Conservation (phyloP, 2,329 filamentous ascomycete species). For the Anthostomella pinea region DNA sequence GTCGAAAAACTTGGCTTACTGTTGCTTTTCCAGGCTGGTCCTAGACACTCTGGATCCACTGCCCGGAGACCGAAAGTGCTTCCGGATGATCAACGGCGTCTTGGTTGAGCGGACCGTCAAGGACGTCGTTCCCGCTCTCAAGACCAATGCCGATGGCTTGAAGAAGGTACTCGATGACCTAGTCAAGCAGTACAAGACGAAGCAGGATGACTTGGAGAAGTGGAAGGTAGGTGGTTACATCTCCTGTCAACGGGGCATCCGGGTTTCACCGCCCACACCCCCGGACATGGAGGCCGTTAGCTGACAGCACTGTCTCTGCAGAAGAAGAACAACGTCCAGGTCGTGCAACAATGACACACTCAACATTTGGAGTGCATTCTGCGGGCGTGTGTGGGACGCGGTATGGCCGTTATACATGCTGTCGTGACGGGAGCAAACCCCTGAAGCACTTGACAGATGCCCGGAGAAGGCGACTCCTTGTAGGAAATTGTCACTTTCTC, state of each 20-base stretch:
- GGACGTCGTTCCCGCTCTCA: conserved; percentile 85
- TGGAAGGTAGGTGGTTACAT: conserved; percentile 73
- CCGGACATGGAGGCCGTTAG: conserved; percentile 7
- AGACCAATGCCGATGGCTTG: conserved; percentile 90
- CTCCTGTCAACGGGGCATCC: conserved; percentile 6
- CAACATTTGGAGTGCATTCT: too few species aligned
- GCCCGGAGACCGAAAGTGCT: conserved; percentile 85
- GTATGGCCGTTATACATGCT: too few species aligned
- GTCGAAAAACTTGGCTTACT: conserved; percentile 22
- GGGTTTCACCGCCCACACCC: conserved; percentile 12
- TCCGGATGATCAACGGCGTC: conserved; percentile 97
- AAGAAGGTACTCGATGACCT: conserved; percentile 93
- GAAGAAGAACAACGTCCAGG: conserved; percentile 89
- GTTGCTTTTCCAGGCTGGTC: conserved; percentile 74
- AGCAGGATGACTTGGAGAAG: conserved; percentile 92
- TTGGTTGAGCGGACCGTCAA: conserved; percentile 90
- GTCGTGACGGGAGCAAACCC: too few species aligned
- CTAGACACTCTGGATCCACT: conserved; percentile 87
- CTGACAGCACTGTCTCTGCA: conserved; percentile 38
- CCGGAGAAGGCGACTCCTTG: too few species aligned
- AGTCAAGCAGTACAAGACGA: conserved; percentile 92
- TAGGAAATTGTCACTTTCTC: too few species aligned
- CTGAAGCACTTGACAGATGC: too few species aligned
- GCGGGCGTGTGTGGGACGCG: too few species aligned
- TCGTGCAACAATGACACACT: conserved; percentile 66